A percentile compares a stretch with the other conserved stretches of the same genome.
Conservation (phyloP, 2,329 filamentous ascomycete species). For the Xylariaceae sp. region DNA sequence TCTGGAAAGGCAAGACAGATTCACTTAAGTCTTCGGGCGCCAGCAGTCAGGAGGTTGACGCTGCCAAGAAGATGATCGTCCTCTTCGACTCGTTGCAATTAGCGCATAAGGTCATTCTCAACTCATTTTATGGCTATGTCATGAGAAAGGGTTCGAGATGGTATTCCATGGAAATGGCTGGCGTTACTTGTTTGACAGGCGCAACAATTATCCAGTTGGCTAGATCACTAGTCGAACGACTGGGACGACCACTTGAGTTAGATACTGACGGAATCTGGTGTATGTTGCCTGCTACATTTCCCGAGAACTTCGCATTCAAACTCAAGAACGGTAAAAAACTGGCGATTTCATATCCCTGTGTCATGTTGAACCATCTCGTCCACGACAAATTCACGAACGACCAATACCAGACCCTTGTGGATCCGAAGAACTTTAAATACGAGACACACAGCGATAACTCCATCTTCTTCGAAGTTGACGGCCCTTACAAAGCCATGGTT, state of each 20-base stretch:
- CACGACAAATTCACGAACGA: slow-evolving; percentile 95
- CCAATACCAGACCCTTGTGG: slow-evolving; percentile 87
- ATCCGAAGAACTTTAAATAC: slow-evolving; percentile 78
- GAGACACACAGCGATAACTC: slow-evolving; percentile 98
- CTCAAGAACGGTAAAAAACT: slow-evolving; percentile 95
- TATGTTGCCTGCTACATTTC: slow-evolving; percentile 93
- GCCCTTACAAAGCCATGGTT: slow-evolving; percentile 96
- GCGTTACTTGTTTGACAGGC: slow-evolving; percentile 93
- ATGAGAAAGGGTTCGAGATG: slow-evolving; percentile 98
- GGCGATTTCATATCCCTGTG: slow-evolving; percentile 94
- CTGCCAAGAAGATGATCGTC: slow-evolving; percentile 98
- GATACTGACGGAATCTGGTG: slow-evolving; percentile 99
- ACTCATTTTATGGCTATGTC: slow-evolving; percentile 98
- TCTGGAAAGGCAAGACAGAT: slow-evolving; percentile 97
- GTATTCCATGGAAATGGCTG: slow-evolving; percentile 99
- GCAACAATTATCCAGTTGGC: slow-evolving; percentile 97
- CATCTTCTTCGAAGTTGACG: slow-evolving; percentile 99
- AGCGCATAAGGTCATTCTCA: slow-evolving; percentile 97
- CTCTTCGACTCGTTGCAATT: slow-evolving; percentile 93
- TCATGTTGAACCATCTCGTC: slow-evolving; percentile 98
- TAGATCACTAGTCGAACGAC: slow-evolving; percentile 84
- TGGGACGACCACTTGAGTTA: slow-evolving; percentile 86
- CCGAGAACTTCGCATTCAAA: slow-evolving; percentile 93
- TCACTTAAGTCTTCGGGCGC: slow-evolving; percentile 80
- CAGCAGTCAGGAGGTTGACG: slow-evolving; percentile 71